These are phyloP conservation scores for Metschnikowia koreensis DNA, from an alignment of 805 yeast species.

Conservation along the genomic window DNA sequence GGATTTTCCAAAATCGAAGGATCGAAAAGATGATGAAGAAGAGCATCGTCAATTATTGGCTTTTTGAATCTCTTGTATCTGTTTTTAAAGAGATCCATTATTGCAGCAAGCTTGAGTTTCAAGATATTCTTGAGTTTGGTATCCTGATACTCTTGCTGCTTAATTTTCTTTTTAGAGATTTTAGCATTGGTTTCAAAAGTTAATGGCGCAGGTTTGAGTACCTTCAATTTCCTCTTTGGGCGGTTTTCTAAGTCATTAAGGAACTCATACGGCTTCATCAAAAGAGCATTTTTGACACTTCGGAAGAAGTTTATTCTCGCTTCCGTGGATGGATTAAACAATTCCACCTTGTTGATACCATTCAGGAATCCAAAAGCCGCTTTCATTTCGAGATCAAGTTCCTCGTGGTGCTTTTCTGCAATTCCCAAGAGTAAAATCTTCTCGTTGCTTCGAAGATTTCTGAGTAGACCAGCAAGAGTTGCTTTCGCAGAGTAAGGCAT, in stretches of 20 bases:
- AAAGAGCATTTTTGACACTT: conserved; percentile 51
- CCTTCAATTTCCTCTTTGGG: conserved; percentile 47
- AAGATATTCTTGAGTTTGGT: conserved; percentile 79
- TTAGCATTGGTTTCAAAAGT: conserved; percentile 27
- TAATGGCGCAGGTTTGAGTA: conserved; percentile 32
- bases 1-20: conserved; percentile 44
- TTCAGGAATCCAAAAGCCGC: conserved; percentile 57
- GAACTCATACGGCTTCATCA: conserved; percentile 69
- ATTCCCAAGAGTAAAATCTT: conserved; percentile 72
- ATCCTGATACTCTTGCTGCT: conserved; percentile 60
- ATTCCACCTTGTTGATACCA: conserved; percentile 44
- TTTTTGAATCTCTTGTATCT: conserved; percentile 88
- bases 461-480: conserved; percentile 66
- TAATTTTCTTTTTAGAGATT: conserved; percentile 45
- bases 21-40: conserved; percentile 75
- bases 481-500: conserved; percentile 69
- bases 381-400: conserved; percentile 47
- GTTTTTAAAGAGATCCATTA: conserved; percentile 85
- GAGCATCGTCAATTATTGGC: conserved; percentile 80
- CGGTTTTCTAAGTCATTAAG: conserved; percentile 59
- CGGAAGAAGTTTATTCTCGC: conserved; percentile 60
- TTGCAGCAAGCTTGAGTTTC: conserved; percentile 79
- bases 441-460: conserved; percentile 69
- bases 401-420: conserved; percentile 48
- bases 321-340: conserved; percentile 40